Percentiles rank a stretch among this genome's conserved stretches.
These are phyloP conservation scores for Hippophae gyantsensis DNA, from an alignment of 306 rosid species.

Conservation along the genomic window DNA sequence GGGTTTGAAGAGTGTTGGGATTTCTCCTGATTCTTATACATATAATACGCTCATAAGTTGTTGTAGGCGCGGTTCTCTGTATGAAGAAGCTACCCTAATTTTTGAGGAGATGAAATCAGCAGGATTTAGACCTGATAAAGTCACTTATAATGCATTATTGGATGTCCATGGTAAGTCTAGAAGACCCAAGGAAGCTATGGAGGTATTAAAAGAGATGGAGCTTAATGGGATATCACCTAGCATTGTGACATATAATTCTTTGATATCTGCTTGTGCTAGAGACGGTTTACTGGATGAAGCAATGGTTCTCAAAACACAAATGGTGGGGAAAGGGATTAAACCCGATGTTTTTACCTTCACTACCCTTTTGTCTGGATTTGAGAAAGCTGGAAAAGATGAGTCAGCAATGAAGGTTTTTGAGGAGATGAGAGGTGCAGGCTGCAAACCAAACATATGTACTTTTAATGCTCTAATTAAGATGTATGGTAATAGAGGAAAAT, in stretches of 20 bases:
- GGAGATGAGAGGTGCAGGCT: slow-evolving; percentile 60
- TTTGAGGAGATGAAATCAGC: slow-evolving; percentile 52
- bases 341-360: slow-evolving; percentile 87
- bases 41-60: slow-evolving; percentile 73
- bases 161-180: slow-evolving; percentile 92
- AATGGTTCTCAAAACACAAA: slow-evolving; percentile 43
- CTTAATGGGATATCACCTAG: slow-evolving; percentile 50
- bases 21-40: slow-evolving; percentile 73
- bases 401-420: slow-evolving; percentile 45
- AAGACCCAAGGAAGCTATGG: slow-evolving; percentile 66
- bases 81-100: slow-evolving; percentile 49
- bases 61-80: slow-evolving; percentile 68
- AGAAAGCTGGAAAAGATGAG: slow-evolving; percentile 82
- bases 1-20: slow-evolving; percentile 43
- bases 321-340: slow-evolving; percentile 63
- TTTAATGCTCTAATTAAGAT: slow-evolving; percentile 86
- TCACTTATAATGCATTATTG: slow-evolving; percentile 68
- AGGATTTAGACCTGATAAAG: slow-evolving; percentile 64
- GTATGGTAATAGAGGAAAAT: slow-evolving; percentile 84
- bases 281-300: slow-evolving; percentile 80
- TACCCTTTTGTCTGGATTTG: slow-evolving; percentile 78
- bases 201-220: slow-evolving; percentile 77
- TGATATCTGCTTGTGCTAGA: slow-evolving; percentile 73
- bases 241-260: slow-evolving; percentile 59
- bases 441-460: slow-evolving; percentile 81